phyloP scores from a whole-genome alignment of 2,329 filamentous ascomycete species.

The Trichoderma koningiopsis region DNA sequence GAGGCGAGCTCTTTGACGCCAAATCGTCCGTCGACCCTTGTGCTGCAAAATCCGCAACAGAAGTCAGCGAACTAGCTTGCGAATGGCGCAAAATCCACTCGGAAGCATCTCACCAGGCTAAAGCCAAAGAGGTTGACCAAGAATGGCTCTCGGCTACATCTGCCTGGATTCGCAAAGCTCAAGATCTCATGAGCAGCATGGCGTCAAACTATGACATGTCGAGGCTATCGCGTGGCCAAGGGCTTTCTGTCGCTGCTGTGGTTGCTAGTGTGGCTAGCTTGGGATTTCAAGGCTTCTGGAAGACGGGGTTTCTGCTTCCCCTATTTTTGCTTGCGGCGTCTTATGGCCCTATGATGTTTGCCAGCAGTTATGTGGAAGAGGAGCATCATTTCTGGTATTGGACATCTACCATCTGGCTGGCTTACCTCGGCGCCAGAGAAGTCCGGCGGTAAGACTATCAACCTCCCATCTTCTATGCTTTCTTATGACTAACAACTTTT shows the following conservation, averaged over 20 bases:
- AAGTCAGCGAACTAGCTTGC: constrained; percentile 65
- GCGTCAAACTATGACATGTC: constrained; percentile 87
- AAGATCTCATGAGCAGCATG: constrained; percentile 80
- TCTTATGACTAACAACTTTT: constrained; percentile 22
- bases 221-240: constrained; percentile 56
- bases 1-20: constrained; percentile 46
- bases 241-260: constrained; percentile 40
- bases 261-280: constrained; percentile 27
- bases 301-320: constrained; percentile 38
- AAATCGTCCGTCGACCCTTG: constrained; percentile 42
- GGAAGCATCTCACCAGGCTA: constrained; percentile 32
- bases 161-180: constrained; percentile 70
- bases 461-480: background rate
- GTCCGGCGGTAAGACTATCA: constrained; percentile 41
- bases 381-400: constrained; percentile 99
- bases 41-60: constrained; percentile 36
- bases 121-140: constrained; percentile 36
- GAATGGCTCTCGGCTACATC: constrained; percentile 49
- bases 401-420: constrained; percentile 71
- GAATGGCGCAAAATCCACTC: constrained; percentile 57
- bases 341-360: constrained; percentile 93
- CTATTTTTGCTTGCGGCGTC: constrained; percentile 56
- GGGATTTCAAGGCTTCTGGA: constrained; percentile 25
- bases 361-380: constrained; percentile 96
- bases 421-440: constrained; percentile 53